A percentile compares a stretch with the other conserved stretches of the same genome.
Conservation (phyloP, 495 filamentous ascomycete species). For the Viridothelium virens region DNA sequence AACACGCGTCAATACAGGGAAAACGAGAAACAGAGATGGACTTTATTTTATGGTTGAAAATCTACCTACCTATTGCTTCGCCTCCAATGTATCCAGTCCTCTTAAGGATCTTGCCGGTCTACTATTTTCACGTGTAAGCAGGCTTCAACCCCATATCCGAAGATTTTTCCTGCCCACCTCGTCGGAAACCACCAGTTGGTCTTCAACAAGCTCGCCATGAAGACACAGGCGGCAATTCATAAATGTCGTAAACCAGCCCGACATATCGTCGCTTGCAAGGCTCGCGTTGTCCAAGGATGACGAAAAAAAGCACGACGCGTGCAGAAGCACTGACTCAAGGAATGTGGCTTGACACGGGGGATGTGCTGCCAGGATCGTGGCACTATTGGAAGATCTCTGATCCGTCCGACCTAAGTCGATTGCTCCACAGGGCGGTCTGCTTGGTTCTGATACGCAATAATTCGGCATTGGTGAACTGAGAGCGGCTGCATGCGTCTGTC, state of each 20-base stretch:
- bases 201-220: constrained; percentile 36
- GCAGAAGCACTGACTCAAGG: not conserved
- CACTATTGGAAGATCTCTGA: constrained; percentile 1
- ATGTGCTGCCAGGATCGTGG: constrained; percentile 1
- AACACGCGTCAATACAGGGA: not conserved
- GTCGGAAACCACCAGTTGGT: constrained; percentile 33
- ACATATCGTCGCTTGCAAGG: constrained; percentile 3
- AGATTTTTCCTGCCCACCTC: constrained; percentile 12
- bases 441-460: not conserved
- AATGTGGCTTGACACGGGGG: constrained; percentile 4
- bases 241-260: constrained; percentile 35
- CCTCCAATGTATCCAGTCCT: constrained; percentile 37
- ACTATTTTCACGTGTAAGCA: constrained; percentile 9
- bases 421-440: not conserved
- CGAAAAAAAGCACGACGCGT: not conserved
- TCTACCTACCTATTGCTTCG: constrained; percentile 22
- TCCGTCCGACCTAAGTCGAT: not conserved
- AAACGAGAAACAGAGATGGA: not conserved
- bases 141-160: not conserved
- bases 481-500: not conserved
- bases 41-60: not conserved
- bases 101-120: constrained; percentile 33
- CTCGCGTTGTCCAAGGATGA: not conserved
- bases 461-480: not conserved
- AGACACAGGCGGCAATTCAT: constrained; percentile 40